Conservation (phyloP, 75 land plant genomes). For the Selaginella tamariscina region DNA sequence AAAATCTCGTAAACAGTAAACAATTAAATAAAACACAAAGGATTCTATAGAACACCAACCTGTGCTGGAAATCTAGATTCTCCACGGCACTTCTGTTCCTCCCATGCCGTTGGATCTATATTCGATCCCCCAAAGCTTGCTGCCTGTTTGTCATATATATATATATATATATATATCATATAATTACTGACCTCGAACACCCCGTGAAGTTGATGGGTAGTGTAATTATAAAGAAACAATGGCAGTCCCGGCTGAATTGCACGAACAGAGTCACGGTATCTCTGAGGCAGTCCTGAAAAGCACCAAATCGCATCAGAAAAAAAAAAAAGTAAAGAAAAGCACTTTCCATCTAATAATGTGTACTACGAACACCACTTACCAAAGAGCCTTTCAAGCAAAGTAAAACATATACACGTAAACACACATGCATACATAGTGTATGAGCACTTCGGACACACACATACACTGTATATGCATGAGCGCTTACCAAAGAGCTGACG, state of each 20-base stretch:
- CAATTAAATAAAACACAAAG: neutral
- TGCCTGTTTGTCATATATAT: slow-evolving; percentile 31
- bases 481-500: slow-evolving; percentile 85
- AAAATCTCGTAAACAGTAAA: neutral
- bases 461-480: neutral
- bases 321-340: neutral
- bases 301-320: slow-evolving; percentile 8
- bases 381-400: slow-evolving; percentile 10
- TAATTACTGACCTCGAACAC: slow-evolving; percentile 79
- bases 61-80: slow-evolving; percentile 87
- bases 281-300: slow-evolving; percentile 87
- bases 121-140: slow-evolving; percentile 80
- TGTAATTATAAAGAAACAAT: slow-evolving; percentile 85
- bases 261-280: slow-evolving; percentile 90
- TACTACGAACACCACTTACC: slow-evolving; percentile 1
- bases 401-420: neutral
- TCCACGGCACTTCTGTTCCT: slow-evolving; percentile 76
- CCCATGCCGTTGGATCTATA: slow-evolving; percentile 88
- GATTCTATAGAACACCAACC: slow-evolving; percentile 36
- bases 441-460: too few species aligned
- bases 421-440: too few species aligned
- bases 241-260: slow-evolving; percentile 96
- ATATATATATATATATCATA: neutral
- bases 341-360: neutral
- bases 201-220: slow-evolving; percentile 93